Evolutionary conservation across 345 rosid species (phyloP).

Genomic region (Murraya paniculata): DNA sequence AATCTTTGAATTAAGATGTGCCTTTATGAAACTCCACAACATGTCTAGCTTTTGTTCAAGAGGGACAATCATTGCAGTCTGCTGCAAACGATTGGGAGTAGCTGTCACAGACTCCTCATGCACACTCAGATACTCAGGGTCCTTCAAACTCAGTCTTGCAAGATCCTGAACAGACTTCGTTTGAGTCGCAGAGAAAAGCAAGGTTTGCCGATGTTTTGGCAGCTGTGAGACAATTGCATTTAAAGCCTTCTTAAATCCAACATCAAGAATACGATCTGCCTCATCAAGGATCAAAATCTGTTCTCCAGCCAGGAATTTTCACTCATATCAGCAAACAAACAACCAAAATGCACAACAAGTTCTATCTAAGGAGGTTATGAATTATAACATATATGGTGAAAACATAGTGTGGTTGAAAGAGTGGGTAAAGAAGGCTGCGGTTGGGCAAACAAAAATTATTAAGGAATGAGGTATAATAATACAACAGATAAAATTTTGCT

Average conservation of each 20-base stretch:
- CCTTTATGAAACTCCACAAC: slow-evolving; percentile 89
- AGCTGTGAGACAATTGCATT: slow-evolving; percentile 90
- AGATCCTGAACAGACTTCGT: slow-evolving; percentile 93
- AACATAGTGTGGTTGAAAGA: neutral
- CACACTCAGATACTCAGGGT: slow-evolving; percentile 90
- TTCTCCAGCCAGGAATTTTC: slow-evolving; percentile 37
- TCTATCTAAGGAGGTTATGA: neutral
- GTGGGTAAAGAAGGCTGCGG: neutral
- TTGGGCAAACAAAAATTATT: neutral
- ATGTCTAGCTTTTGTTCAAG: slow-evolving; percentile 86
- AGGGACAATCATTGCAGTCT: slow-evolving; percentile 82
- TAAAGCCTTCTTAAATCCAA: slow-evolving; percentile 75
- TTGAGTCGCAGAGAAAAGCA: slow-evolving; percentile 96
- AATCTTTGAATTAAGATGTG: slow-evolving; percentile 72
- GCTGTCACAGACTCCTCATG: slow-evolving; percentile 81
- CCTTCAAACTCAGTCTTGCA: slow-evolving; percentile 94
- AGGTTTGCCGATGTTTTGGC: slow-evolving; percentile 75
- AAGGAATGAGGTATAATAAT: neutral
- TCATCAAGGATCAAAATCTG: slow-evolving; percentile 96
- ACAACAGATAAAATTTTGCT: neutral
- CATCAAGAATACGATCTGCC: slow-evolving; percentile 97
- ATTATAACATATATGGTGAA: neutral
- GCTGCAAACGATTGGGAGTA: slow-evolving; percentile 74
- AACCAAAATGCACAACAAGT: neutral
- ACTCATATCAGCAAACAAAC: slow-evolving; percentile 32